Conservation (phyloP, 441 rosid species). For the Erysimum cheiri region DNA sequence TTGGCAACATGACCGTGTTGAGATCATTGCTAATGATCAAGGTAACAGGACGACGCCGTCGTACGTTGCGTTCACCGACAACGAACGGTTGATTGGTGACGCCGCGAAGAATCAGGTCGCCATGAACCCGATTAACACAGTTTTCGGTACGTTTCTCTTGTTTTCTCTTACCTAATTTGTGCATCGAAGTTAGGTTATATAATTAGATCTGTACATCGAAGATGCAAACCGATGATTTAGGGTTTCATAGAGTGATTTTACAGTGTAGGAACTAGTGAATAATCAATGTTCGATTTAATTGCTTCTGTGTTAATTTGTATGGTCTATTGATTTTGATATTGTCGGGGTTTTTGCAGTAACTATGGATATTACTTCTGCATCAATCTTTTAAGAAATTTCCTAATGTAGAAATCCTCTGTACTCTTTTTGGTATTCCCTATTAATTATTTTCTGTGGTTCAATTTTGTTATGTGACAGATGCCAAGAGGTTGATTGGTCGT, state of each 20-base stretch:
- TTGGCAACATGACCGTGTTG: constrained; percentile 69
- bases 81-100: constrained; percentile 62
- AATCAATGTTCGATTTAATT: not conserved
- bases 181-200: not conserved
- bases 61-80: constrained; percentile 57
- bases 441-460: not conserved
- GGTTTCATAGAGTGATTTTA: not conserved
- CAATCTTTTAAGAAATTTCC: not conserved
- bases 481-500: constrained; percentile 70
- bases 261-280: not conserved
- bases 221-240: not conserved
- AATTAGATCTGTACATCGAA: constrained; percentile 22
- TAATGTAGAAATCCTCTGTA: not conserved
- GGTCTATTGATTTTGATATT: not conserved
- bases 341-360: not conserved
- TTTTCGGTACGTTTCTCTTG: constrained; percentile 49
- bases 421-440: not conserved
- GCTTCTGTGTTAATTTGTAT: not conserved
- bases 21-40: constrained; percentile 63
- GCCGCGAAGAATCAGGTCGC: constrained; percentile 74
- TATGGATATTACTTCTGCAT: not conserved
- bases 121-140: constrained; percentile 65
- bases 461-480: constrained; percentile 47
- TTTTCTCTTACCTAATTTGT: constrained; percentile 3
- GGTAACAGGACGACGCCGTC: constrained; percentile 69